Evolutionary conservation across 2,329 filamentous ascomycete species (phyloP).

Genomic region (Colletotrichum sp.): DNA sequence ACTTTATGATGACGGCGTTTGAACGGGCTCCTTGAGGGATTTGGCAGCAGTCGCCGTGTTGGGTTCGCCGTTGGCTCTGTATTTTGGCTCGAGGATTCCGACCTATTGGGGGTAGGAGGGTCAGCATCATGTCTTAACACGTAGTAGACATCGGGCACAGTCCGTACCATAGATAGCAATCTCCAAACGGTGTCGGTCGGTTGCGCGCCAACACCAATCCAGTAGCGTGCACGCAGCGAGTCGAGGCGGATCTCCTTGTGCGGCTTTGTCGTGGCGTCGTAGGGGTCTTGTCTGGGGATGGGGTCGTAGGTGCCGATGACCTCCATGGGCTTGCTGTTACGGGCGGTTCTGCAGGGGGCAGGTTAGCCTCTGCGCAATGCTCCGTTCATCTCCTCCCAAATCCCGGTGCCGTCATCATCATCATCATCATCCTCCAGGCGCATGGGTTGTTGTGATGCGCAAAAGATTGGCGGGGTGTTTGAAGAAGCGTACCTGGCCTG

Average conservation of each 20-base stretch:
- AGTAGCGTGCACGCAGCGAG: conserved; percentile 82
- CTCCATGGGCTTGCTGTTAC: conserved; percentile 88
- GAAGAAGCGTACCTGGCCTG: conserved; percentile 75
- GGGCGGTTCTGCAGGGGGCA: conserved; percentile 68
- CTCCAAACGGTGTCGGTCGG: conserved; percentile 90
- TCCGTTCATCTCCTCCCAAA: neutral
- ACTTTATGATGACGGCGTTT: neutral
- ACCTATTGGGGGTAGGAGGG: conserved; percentile 29
- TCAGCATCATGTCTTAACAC: neutral
- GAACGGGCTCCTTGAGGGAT: neutral
- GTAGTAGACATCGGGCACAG: neutral
- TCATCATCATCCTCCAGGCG: neutral
- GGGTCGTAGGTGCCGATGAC: conserved; percentile 84
- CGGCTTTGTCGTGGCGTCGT: conserved; percentile 67
- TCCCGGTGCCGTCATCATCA: neutral
- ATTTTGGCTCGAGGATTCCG: conserved; percentile 45
- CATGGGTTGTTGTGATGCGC: neutral
- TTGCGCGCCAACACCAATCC: conserved; percentile 96
- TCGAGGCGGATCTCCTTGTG: conserved; percentile 95
- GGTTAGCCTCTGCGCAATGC: neutral
- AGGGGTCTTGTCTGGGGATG: conserved; percentile 65
- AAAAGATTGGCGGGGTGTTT: neutral
- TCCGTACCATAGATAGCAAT: conserved; percentile 76
- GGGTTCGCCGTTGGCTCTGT: conserved; percentile 21
- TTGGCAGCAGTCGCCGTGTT: conserved; percentile 18